Evolutionary conservation across 2,329 filamentous ascomycete genomes (phyloP).

Genomic region (Cyphellophora europaea): DNA sequence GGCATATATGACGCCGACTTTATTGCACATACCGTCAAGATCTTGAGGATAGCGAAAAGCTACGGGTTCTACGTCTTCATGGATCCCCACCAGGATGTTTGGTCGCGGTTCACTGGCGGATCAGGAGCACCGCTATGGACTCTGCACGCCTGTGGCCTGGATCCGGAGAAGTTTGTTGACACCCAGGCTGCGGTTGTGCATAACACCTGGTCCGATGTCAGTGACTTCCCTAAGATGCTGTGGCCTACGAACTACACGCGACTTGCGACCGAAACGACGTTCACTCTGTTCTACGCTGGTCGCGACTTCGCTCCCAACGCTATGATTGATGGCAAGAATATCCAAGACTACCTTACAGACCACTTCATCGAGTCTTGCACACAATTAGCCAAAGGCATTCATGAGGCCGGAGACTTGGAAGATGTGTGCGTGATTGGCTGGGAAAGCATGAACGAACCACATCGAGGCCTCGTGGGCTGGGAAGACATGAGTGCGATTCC

Average conservation of each 20-base stretch:
- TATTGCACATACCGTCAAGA: slow-evolving; percentile 80
- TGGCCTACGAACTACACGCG: slow-evolving; percentile 97
- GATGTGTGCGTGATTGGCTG: slow-evolving; percentile 84
- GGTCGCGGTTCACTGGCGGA: slow-evolving; percentile 89
- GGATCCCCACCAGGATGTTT: slow-evolving; percentile 99
- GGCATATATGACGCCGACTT: slow-evolving; percentile 90
- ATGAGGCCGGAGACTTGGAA: slow-evolving; percentile 81
- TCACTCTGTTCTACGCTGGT: slow-evolving; percentile 88
- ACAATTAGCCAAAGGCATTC: slow-evolving; percentile 73
- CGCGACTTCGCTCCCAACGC: slow-evolving; percentile 91
- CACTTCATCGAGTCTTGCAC: slow-evolving; percentile 75
- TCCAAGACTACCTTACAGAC: slow-evolving; percentile 85
- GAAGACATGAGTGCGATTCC: slow-evolving; percentile 74
- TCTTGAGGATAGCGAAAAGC: slow-evolving; percentile 72
- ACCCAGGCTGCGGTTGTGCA: slow-evolving; percentile 93
- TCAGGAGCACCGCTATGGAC: slow-evolving; percentile 98
- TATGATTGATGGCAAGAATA: slow-evolving; percentile 88
- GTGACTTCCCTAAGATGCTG: slow-evolving; percentile 93
- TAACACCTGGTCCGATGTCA: slow-evolving; percentile 80
- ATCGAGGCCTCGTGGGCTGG: slow-evolving; percentile 76
- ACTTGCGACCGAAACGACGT: slow-evolving; percentile 79
- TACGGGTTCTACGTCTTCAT: slow-evolving; percentile 97
- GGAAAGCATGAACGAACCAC: slow-evolving; percentile 95
- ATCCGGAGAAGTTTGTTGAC: slow-evolving; percentile 72
- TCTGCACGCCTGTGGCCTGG: slow-evolving; percentile 82